Percentiles rank a stretch among this genome's conserved stretches.
Evolutionary conservation across 441 rosid genomes (phyloP).

Genomic region (Viola pubescens): DNA sequence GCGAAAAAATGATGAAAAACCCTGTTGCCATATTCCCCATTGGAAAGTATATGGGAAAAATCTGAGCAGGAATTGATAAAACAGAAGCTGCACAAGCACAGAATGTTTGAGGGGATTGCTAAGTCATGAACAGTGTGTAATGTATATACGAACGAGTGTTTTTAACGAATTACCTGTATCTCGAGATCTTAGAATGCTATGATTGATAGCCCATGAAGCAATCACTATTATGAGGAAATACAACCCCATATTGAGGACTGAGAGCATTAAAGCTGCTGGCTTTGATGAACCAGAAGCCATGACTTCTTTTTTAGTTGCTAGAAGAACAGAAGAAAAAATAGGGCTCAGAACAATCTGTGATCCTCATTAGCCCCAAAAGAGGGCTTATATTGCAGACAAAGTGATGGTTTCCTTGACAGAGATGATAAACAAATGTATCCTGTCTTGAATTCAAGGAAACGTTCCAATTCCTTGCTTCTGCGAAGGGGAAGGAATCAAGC

Average conservation of each 20-base stretch:
- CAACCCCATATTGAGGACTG: conserved; percentile 51
- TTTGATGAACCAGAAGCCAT: conserved; percentile 68
- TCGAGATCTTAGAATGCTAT: conserved; percentile 48
- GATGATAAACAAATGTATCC: background rate
- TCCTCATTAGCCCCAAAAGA: background rate
- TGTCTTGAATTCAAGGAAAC: conserved; percentile 30
- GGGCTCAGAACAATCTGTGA: too few species aligned
- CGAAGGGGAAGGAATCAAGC: conserved; percentile 27
- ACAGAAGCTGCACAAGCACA: conserved; percentile 46
- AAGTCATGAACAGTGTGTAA: background rate
- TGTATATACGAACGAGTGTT: background rate
- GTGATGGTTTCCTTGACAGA: background rate
- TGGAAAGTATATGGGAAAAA: conserved; percentile 79
- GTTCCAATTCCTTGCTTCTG: conserved; percentile 30
- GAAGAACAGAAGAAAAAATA: conserved; percentile 3
- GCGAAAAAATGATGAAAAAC: conserved; percentile 53
- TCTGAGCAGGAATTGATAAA: conserved; percentile 53
- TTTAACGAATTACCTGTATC: conserved; percentile 38
- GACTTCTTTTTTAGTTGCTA: conserved; percentile 3
- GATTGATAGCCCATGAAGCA: conserved; percentile 75
- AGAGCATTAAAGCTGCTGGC: conserved; percentile 53
- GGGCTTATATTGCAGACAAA: background rate
- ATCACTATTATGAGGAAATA: conserved; percentile 50
- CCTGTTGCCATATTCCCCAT: conserved; percentile 88
- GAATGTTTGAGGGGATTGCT: background rate